Conservation (phyloP, 2,329 filamentous ascomycete genomes). For the Pleomassaria siparia region DNA sequence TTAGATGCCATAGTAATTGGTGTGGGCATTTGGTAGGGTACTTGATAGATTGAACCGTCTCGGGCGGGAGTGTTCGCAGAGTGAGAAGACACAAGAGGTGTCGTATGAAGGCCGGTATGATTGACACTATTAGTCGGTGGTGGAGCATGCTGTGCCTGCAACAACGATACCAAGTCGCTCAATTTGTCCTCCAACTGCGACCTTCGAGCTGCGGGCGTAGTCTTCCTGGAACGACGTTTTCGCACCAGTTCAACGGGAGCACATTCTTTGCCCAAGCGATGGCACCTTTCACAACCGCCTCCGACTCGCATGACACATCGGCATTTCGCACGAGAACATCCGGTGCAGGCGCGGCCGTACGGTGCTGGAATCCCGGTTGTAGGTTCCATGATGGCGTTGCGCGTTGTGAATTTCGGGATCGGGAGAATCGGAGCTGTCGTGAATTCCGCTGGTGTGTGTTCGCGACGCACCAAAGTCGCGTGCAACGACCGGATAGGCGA, state of each 20-base stretch:
- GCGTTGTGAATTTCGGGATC: not conserved
- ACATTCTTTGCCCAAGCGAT: constrained; percentile 22
- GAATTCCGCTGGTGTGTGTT: too few relatives aligned
- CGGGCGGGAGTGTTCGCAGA: not conserved
- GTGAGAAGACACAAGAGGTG: not conserved
- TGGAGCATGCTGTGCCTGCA: constrained; percentile 19
- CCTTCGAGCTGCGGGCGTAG: constrained; percentile 7
- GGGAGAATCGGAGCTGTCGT: too few relatives aligned
- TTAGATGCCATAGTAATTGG: constrained; percentile 2
- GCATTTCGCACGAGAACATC: constrained; percentile 29
- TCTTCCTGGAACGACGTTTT: constrained; percentile 11
- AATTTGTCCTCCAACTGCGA: constrained; percentile 34
- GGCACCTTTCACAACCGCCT: constrained; percentile 24
- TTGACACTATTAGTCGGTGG: not conserved
- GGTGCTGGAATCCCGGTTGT: constrained; percentile 14
- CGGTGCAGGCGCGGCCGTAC: constrained; percentile 29
- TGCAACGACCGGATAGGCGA: too few relatives aligned
- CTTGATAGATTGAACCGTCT: too few relatives aligned
- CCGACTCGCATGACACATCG: constrained; percentile 21
- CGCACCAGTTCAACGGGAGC: constrained; percentile 13
- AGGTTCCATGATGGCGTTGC: not conserved
- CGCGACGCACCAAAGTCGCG: too few relatives aligned
- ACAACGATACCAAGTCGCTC: constrained; percentile 30
- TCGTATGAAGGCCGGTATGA: not conserved
- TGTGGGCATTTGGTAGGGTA: not conserved